Evolutionary conservation across 2,329 filamentous ascomycete genomes (phyloP).

Genomic region (Sphaerostilbella broomeana): DNA sequence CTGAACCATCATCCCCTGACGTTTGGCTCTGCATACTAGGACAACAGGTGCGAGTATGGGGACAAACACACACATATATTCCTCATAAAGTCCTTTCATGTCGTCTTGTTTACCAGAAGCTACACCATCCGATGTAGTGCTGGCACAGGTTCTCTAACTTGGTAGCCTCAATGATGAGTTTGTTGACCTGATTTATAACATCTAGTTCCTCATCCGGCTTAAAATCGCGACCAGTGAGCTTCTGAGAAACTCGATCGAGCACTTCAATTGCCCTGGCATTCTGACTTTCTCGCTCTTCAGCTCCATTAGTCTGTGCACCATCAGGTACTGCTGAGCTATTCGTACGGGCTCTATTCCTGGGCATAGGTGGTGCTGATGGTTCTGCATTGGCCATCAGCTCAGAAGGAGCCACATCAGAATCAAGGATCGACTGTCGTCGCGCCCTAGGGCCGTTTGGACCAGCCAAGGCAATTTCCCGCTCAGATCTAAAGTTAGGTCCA

Average conservation of each 20-base stretch:
- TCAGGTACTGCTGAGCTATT: constrained; percentile 47
- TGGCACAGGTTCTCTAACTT: constrained; percentile 97
- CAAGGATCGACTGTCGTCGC: constrained; percentile 64
- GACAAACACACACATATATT: too few relatives aligned
- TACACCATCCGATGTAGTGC: constrained; percentile 99
- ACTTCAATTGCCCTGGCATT: constrained; percentile 92
- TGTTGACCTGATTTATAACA: constrained; percentile 84
- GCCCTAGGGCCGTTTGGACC: constrained; percentile 44
- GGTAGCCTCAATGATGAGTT: constrained; percentile 89
- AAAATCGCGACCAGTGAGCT: constrained; percentile 90
- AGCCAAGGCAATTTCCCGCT: constrained; percentile 48
- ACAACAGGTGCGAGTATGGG: too few relatives aligned
- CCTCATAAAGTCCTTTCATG: neutral
- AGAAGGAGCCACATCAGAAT: constrained; percentile 53
- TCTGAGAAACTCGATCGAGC: constrained; percentile 85
- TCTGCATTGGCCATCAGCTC: constrained; percentile 46
- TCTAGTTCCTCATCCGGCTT: constrained; percentile 77
- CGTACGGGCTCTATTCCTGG: constrained; percentile 50
- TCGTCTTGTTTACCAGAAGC: constrained; percentile 69
- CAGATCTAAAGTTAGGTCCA: constrained; percentile 60
- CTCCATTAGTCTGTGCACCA: constrained; percentile 31
- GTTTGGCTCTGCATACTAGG: neutral
- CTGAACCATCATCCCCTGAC: neutral
- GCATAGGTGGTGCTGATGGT: constrained; percentile 40
- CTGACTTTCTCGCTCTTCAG: constrained; percentile 65